These are phyloP conservation scores for Silene coronaria DNA, from an alignment of 179 eudicot species.

Conservation along the genomic window DNA sequence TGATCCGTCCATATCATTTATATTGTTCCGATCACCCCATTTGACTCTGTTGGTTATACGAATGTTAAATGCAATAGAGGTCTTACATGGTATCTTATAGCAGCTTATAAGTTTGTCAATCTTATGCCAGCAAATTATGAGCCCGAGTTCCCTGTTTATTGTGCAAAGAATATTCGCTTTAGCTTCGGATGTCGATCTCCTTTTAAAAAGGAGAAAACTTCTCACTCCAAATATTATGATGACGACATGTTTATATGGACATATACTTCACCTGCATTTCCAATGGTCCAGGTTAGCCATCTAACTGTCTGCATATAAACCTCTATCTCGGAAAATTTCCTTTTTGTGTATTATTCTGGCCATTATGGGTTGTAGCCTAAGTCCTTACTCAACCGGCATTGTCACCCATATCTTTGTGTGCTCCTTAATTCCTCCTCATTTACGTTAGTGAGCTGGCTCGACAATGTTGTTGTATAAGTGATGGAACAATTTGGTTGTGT, in stretches of 20 bases:
- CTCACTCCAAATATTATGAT: background rate
- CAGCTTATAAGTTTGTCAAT: background rate
- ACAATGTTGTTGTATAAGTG: background rate
- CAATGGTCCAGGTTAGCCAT: conserved; percentile 48
- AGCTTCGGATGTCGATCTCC: conserved; percentile 33
- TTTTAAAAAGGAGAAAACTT: conserved; percentile 10
- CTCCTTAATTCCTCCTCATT: too few species aligned
- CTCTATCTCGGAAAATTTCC: too few species aligned
- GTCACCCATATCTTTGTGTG: too few species aligned
- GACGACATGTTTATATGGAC: conserved; percentile 42
- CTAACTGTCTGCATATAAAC: too few species aligned
- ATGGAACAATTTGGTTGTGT: background rate
- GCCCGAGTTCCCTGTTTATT: conserved; percentile 43
- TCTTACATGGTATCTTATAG: background rate
- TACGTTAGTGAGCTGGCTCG: background rate
- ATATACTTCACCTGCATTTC: conserved; percentile 48
- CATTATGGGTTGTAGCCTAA: too few species aligned
- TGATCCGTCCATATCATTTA: background rate
- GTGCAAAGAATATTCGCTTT: conserved; percentile 48
- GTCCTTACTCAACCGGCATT: too few species aligned
- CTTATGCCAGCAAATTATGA: conserved; percentile 36
- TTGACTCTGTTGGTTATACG: too few species aligned
- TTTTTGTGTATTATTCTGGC: too few species aligned
- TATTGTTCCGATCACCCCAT: too few species aligned
- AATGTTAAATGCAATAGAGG: too few species aligned